Evolutionary conservation across 257 asterid genomes (phyloP), one percentile per base, ranked within the genome.

Genomic region (Petunia axillaris): DNA sequence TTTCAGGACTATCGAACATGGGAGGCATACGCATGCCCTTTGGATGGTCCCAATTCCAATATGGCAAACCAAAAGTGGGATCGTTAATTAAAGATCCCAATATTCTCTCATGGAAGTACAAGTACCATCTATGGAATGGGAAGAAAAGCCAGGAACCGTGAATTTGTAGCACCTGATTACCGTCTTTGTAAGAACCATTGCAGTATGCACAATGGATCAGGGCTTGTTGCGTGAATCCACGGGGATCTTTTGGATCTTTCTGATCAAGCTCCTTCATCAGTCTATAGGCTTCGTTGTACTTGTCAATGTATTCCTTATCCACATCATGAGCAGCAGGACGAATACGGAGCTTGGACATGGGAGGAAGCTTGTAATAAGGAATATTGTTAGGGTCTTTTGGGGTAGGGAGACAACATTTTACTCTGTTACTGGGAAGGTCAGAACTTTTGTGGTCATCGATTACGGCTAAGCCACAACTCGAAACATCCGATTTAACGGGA

Each of bases 181-280:
- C 59, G 39, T 81, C 79, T 0, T n/a, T 46, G 41, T 84, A 84
- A 8, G 83, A 52, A 25, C 81, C 83, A 39, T 81, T 78, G 59
- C 87, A 84, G 15, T 84, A 84, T 71, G 87, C 87, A 16, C 87
- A 84, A 70, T 84, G 87, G 53, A 84, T 58, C 3, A 63, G 71
- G 4, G 87, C 87, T 79, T 84, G 87, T 73, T 84, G 87, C 2
- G 0, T 41, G 60, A 84, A 78, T 50, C 43, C 83, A 7, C 81
- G 78, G 0, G 87, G 87, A 48, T 85, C 14, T 1, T 2, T 11
- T 36, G 36, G 53, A 41, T 66, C 53, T 55, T 14, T 55, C 25
- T 25, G 25, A 25, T 55, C 62, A 14, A 66, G 2, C 7, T 39
- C 48, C 75, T 0, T 66, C 75, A 66, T 66, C 0, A 8, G 16